phyloP scores from a whole-genome alignment of 208 protist genomes.

The Acanthamoeba lugdunensis region DNA sequence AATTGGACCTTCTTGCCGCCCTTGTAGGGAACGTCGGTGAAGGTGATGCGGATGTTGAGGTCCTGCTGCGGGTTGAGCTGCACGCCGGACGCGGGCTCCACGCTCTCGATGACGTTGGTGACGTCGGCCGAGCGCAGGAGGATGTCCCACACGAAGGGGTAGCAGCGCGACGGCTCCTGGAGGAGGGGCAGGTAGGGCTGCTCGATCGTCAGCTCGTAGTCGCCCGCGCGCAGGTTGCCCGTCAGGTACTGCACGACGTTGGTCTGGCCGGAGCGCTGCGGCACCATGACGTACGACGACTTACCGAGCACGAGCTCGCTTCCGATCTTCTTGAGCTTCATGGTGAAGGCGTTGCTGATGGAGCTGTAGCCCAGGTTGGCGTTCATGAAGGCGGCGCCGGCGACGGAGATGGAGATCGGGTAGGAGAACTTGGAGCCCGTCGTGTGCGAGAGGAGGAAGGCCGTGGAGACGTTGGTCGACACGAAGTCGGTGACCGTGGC shows the following conservation, averaged over 20 bases:
- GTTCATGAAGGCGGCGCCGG: constrained; percentile 2
- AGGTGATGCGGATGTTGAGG: constrained; percentile 42
- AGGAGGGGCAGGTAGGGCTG: constrained; percentile 22
- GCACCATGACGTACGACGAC: constrained; percentile 31
- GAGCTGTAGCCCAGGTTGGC: constrained; percentile 51
- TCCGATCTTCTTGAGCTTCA: background rate
- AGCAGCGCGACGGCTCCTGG: background rate
- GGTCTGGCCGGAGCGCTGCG: constrained; percentile 49
- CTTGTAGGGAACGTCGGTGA: constrained; percentile 13
- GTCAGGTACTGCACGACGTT: constrained; percentile 33
- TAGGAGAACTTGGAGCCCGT: background rate
- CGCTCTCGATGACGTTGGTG: constrained; percentile 30
- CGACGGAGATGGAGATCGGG: constrained; percentile 6
- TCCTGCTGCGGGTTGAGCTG: constrained; percentile 30
- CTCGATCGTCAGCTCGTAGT: constrained; percentile 51
- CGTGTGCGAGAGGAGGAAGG: background rate
- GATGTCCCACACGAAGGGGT: constrained; percentile 65
- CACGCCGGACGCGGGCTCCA: constrained; percentile 16
- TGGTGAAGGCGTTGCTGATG: constrained; percentile 45
- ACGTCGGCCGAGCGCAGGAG: constrained; percentile 15
- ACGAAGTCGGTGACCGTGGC: constrained; percentile 19
- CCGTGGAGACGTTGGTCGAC: constrained; percentile 52
- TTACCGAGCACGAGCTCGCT: background rate
- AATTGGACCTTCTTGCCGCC: constrained; percentile 12
- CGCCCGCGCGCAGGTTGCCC: constrained; percentile 3